Percentiles rank a stretch among this genome's conserved stretches.
These are phyloP conservation scores for Fusarium ramigenum DNA, from an alignment of 2,329 filamentous ascomycete species.

Conservation along the genomic window DNA sequence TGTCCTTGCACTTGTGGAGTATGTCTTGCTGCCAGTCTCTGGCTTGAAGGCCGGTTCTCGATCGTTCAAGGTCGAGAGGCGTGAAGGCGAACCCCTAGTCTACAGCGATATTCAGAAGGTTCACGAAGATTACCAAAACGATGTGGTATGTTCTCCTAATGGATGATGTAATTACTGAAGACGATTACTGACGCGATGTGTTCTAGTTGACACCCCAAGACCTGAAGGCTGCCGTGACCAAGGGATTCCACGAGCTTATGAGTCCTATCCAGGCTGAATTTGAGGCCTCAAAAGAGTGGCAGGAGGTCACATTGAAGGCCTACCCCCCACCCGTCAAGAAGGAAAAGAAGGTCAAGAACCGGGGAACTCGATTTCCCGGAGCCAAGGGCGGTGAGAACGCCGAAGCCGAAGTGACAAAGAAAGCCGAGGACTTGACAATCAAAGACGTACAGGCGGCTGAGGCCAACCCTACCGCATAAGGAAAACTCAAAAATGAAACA, in stretches of 20 bases:
- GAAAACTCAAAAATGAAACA: not conserved
- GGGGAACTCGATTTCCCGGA: slow-evolving; percentile 72
- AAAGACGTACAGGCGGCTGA: slow-evolving; percentile 13
- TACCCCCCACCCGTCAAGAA: slow-evolving; percentile 81
- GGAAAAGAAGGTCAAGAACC: slow-evolving; percentile 80
- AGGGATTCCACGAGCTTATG: slow-evolving; percentile 77
- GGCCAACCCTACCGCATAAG: slow-evolving; percentile 18
- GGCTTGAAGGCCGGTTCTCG: slow-evolving; percentile 65
- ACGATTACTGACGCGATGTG: not conserved
- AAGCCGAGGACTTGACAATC: slow-evolving; percentile 26
- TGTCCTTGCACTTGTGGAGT: slow-evolving; percentile 85
- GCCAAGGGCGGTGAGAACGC: slow-evolving; percentile 14
- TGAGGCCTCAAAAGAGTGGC: slow-evolving; percentile 78
- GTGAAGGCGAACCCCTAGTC: slow-evolving; percentile 78
- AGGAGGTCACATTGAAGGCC: slow-evolving; percentile 72
- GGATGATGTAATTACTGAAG: not conserved
- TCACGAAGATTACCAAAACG: slow-evolving; percentile 81
- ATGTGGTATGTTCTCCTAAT: slow-evolving; percentile 65
- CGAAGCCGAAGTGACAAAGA: slow-evolving; percentile 17
- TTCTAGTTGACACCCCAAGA: slow-evolving; percentile 79
- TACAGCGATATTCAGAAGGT: slow-evolving; percentile 82
- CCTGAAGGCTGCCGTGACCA: slow-evolving; percentile 84
- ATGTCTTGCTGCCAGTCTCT: slow-evolving; percentile 81
- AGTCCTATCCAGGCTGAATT: slow-evolving; percentile 81
- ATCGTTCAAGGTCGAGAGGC: slow-evolving; percentile 75